A percentile compares a stretch with the other conserved stretches of the same genome.
These are phyloP conservation scores for Triglochin maritima DNA, from an alignment of 106 monocot species.

Conservation along the genomic window DNA sequence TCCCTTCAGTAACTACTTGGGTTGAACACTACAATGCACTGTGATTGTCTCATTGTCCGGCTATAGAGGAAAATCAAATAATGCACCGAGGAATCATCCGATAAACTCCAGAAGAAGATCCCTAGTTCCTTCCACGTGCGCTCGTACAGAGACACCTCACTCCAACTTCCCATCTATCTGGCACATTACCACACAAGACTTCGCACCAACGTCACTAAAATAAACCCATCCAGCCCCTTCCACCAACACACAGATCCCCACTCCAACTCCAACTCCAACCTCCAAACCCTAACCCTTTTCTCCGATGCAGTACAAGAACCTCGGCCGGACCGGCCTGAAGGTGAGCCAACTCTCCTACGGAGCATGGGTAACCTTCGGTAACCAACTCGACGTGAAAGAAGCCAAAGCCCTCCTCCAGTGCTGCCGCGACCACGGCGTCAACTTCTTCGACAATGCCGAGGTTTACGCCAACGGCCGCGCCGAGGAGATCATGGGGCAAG, in stretches of 20 bases:
- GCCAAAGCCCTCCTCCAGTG: conserved; percentile 81
- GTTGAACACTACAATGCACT: too few species aligned
- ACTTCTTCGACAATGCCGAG: conserved; percentile 99
- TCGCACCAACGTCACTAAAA: neutral
- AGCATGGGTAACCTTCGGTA: conserved; percentile 93
- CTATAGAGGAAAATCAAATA: too few species aligned
- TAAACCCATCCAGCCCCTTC: neutral
- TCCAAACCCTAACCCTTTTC: too few species aligned
- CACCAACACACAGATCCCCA: neutral
- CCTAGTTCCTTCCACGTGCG: too few species aligned
- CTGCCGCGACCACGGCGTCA: conserved; percentile 90
- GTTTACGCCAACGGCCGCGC: conserved; percentile 93
- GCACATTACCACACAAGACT: too few species aligned
- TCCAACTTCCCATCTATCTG: too few species aligned
- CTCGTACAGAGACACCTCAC: too few species aligned
- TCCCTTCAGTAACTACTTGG: too few species aligned
- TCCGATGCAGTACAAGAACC: conserved; percentile 85
- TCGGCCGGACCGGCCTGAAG: conserved; percentile 75
- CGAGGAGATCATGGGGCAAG: conserved; percentile 98
- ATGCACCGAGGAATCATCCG: too few species aligned
- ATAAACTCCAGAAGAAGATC: too few species aligned
- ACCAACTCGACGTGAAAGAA: conserved; percentile 95
- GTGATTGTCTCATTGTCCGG: too few species aligned
- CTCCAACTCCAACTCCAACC: too few species aligned
- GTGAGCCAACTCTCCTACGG: conserved; percentile 94